phyloP scores from a whole-genome alignment of 1,284 basidiomycete species.

The Psilocybe mexicana region DNA sequence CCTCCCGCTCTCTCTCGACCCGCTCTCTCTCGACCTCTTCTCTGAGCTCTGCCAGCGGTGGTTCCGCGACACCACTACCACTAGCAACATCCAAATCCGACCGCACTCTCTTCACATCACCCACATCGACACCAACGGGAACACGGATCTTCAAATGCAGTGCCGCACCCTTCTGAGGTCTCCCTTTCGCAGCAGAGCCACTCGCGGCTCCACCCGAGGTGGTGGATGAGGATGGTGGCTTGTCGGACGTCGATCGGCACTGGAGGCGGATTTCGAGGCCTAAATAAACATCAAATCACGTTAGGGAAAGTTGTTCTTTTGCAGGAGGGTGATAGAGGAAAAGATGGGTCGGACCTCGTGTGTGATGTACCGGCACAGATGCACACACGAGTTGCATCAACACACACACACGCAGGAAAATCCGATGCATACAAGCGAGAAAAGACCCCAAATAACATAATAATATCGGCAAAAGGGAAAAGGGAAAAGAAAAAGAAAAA shows the following conservation, averaged over 20 bases:
- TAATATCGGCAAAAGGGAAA: background rate
- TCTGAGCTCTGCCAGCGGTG: no score
- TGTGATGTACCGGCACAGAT: no score
- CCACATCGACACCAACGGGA: constrained; percentile 10
- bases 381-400: no score
- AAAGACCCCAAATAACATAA: no score
- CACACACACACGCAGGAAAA: no score
- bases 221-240: background rate
- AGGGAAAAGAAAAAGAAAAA: constrained; percentile 1
- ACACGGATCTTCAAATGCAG: constrained; percentile 30
- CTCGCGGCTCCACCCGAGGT: background rate
- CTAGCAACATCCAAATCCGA: no score
- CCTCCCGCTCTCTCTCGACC: background rate
- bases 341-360: no score
- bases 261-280: constrained; percentile 42
- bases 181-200: constrained; percentile 23
- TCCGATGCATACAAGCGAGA: no score
- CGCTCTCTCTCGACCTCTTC: background rate
- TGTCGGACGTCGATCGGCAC: constrained; percentile 27
- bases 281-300: constrained; percentile 17
- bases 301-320: constrained; percentile 4
- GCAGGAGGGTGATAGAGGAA: no score
- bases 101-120: no score
- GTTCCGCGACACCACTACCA: no score
- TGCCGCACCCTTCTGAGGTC: constrained; percentile 36